Base-by-base conservation (phyloP, 768 basidiomycete genomes). In the Sporobolomyces pararoseus region DNA sequence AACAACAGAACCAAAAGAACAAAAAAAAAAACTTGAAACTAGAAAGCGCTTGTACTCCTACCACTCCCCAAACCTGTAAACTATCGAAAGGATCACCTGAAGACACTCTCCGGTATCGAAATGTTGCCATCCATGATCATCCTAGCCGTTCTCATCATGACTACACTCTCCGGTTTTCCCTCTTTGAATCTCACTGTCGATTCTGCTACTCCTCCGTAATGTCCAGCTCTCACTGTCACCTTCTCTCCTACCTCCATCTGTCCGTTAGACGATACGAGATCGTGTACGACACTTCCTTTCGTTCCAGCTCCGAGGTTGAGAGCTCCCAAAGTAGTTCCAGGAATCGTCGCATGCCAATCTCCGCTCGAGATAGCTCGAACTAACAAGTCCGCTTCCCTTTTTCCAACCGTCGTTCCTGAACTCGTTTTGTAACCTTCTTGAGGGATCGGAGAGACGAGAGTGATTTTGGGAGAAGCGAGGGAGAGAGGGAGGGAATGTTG, bases 311-410 rank as follows among this genome's bases (percentile, higher is more conserved):
- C 73, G 27, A 75, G 25, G 37, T 66, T 72, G 23, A 75, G 29
- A 13, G 70, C 71, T 2, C 61, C 74, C 34, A 75, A 53, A n/a
- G 70, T 72, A 37, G 70, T 75, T 0, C 70, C 74, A 0, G 74
- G 74, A 34, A 75, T 69, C n/a, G 67, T 66, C 14, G 70, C 70
- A 53, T 75, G 74, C 27, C 34, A 69, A 52, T 75, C 71, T 3
- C 74, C 74, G 12, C 61, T 63, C 17, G 44, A 50, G 7, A 75
- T 50, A 0, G 74, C 70, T 6, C 74, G 53, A 0, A 66, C 74
- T 21, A 69, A 44, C 2, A 75, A n/a, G 42, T 71, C 66, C 2
- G 74, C 70, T 0, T 71, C 64, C 1, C 27, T 21, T 1, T 5
- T 1, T 21, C 14, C 25, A 35, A 72, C 60, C 0, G 12, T 19